Evolutionary conservation across 441 rosid genomes (phyloP), one percentile per base, ranked within the genome.

Genomic region (Manihot esculenta): DNA sequence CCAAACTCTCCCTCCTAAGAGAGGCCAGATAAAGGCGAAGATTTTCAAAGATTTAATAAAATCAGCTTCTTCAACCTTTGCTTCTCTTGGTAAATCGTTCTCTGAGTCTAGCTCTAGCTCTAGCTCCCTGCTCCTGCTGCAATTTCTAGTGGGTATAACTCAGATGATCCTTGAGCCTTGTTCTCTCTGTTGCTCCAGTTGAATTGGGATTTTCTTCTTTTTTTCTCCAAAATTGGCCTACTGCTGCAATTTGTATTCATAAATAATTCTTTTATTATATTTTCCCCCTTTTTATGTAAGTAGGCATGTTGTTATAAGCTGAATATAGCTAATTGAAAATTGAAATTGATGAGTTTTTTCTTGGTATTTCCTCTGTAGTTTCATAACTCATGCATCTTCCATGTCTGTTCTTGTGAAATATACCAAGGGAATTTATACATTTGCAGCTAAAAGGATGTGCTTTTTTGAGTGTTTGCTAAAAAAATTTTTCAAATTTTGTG

Each of bases 21-120:
- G 84, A 63, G 84, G 81, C 14, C 74, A 51, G 33, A 67, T 78
- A 15, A 72, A 62, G 54, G 66, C 15, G 54, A 67, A 26, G 14
- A 78, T 81, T 14, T 2, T 78, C 63, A 81, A 75, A 69, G 41
- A 0, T 2, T 13, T 81, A 18, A 7, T 69, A n/a, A 63, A 55
- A 59, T 76, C 62, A 6, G 72, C 13, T 0, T 62, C 55, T 15
- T 18, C 70, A 1, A 20, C 61, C 1, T 0, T 69, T 30, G 33
- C 33, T 44, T 4, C 10, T 10, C 45, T 10, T 54, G 49, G 33
- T 30, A 18, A 35, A 8, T 11, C 33, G 51, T 1, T 27, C 15
- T n/a, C n/a, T n/a, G n/a, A n/a, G n/a, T n/a, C n/a, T n/a, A n/a
- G n/a, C n/a, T n/a, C 57, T 2, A 45, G 65, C 63, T 72, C 79